A percentile compares a stretch with the other conserved stretches of the same genome.
Evolutionary conservation across 176 grass and related monocot species (phyloP).

Genomic region (Hordeum marinum): DNA sequence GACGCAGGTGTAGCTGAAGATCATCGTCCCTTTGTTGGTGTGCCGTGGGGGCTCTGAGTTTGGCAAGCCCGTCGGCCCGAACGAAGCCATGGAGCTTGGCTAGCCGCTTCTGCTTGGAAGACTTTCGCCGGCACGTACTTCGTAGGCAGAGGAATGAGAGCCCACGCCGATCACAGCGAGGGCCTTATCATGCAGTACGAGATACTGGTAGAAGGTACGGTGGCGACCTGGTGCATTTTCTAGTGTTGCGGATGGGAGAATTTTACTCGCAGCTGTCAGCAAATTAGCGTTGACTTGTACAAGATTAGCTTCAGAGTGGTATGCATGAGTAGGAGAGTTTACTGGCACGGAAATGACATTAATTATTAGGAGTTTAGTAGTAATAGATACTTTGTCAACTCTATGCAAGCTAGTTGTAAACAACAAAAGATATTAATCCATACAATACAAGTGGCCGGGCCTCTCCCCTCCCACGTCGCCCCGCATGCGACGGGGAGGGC

Average conservation of each 20-base stretch:
- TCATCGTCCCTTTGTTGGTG: background rate
- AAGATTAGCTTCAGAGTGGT: background rate
- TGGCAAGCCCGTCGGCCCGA: background rate
- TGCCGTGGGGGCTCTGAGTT: background rate
- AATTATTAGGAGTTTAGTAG: background rate
- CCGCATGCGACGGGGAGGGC: too few species aligned
- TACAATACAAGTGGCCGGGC: too few species aligned
- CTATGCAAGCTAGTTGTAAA: background rate
- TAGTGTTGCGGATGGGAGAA: background rate
- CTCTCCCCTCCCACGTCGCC: too few species aligned
- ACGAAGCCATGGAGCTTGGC: conserved; percentile 11
- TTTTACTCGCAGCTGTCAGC: background rate
- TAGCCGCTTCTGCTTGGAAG: background rate
- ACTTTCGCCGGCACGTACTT: background rate
- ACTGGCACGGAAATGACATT: background rate
- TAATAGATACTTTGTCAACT: background rate
- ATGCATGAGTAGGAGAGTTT: background rate
- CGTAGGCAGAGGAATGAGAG: background rate
- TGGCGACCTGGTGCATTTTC: background rate
- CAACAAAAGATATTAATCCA: background rate
- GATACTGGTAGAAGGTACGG: background rate
- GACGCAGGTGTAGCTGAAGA: conserved; percentile 44
- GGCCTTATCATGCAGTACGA: background rate
- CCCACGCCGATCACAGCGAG: background rate
- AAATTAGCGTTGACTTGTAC: background rate